phyloP scores from a whole-genome alignment of 257 asterid genomes.

The Solanum chilense region DNA sequence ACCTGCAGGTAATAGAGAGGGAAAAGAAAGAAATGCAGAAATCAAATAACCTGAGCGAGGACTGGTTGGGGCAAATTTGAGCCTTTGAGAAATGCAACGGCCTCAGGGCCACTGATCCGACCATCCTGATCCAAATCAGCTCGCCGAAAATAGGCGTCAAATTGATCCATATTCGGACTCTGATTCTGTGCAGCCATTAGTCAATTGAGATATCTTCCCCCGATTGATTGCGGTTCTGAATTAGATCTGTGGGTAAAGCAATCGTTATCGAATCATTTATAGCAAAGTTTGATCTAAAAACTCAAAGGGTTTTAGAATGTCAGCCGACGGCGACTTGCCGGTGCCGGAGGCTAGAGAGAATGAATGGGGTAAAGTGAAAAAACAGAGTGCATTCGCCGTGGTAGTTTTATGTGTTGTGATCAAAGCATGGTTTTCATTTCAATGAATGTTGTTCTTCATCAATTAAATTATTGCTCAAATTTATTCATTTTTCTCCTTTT shows the following conservation, averaged over 20 bases:
- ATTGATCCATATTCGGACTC: constrained; percentile 31
- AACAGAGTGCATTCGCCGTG: not conserved
- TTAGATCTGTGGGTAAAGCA: not conserved
- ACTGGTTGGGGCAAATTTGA: constrained; percentile 69
- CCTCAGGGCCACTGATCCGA: constrained; percentile 82
- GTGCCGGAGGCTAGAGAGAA: not conserved
- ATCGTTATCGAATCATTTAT: constrained; percentile 2
- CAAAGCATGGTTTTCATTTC: not conserved
- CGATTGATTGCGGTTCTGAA: not conserved
- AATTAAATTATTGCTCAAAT: not conserved
- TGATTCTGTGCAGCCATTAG: constrained; percentile 17
- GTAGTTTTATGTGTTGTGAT: not conserved
- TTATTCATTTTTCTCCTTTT: not conserved
- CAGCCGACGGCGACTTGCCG: not conserved
- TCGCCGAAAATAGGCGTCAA: constrained; percentile 67
- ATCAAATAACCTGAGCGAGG: constrained; percentile 72
- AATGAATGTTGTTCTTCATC: not conserved
- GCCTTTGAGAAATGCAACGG: constrained; percentile 68
- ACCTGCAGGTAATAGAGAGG: not conserved
- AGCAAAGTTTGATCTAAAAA: not conserved
- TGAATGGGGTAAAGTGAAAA: not conserved
- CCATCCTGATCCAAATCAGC: constrained; percentile 98
- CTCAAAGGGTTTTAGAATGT: constrained; percentile 9
- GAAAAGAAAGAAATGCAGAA: not conserved
- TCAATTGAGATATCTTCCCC: not conserved